These are phyloP conservation scores for Eucalyptus camaldulensis DNA, from an alignment of 345 rosid species.

Conservation along the genomic window DNA sequence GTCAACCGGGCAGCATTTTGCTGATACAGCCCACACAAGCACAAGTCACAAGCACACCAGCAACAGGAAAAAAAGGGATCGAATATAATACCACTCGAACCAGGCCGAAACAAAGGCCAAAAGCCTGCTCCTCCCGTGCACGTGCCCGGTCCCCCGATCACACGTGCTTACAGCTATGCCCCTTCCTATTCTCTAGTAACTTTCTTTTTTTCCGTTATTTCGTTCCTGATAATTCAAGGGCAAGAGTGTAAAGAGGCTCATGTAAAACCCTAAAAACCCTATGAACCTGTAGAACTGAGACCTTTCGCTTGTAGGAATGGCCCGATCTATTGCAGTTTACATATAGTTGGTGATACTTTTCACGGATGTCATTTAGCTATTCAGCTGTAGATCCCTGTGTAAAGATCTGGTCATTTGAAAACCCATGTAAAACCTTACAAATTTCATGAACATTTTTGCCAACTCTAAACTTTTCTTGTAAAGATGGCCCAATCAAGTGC, in stretches of 20 bases:
- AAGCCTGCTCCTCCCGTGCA: background rate
- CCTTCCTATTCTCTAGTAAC: background rate
- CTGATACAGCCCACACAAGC: conserved; percentile 6
- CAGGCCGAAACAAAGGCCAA: background rate
- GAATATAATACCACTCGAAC: background rate
- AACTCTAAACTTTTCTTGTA: background rate
- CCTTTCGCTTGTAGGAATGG: background rate
- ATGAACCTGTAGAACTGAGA: background rate
- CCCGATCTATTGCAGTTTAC: background rate
- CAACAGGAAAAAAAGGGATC: background rate
- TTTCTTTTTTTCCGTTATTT: background rate
- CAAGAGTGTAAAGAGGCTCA: background rate
- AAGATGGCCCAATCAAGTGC: background rate
- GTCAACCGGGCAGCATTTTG: conserved; percentile 49
- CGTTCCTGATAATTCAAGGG: background rate
- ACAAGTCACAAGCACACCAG: background rate
- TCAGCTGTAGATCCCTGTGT: accelerated
- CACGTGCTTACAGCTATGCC: background rate
- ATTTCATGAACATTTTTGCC: background rate
- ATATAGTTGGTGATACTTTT: no score
- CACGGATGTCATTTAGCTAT: accelerated
- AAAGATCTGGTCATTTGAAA: no score
- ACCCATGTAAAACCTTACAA: background rate
- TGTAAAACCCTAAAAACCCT: background rate
- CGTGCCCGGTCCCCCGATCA: background rate